Conservation (phyloP, 2,329 filamentous ascomycete genomes). For the Beauveria sp. region DNA sequence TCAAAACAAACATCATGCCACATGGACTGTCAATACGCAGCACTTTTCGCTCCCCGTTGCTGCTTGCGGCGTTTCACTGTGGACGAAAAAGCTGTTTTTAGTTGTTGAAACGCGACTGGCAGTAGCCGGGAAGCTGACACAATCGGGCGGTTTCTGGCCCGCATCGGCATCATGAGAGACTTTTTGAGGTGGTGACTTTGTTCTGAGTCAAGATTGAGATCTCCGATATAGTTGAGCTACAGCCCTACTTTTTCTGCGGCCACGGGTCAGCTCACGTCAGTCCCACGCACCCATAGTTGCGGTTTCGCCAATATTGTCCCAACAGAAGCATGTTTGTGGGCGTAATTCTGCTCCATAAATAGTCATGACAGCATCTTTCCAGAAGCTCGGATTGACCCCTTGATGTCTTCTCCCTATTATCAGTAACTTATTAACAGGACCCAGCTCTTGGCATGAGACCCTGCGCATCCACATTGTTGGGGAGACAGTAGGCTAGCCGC, state of each 20-base stretch:
- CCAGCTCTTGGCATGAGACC: too few species aligned
- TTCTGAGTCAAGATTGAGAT: background rate
- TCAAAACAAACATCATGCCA: too few species aligned
- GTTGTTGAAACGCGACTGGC: background rate
- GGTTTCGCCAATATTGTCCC: background rate
- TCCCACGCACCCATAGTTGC: too few species aligned
- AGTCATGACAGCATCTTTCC: background rate
- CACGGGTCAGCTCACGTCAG: background rate
- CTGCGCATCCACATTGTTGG: too few species aligned
- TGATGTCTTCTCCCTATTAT: background rate
- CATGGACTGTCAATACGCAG: too few species aligned
- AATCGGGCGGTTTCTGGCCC: background rate
- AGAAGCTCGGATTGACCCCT: background rate
- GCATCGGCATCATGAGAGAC: background rate
- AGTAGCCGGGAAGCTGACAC: background rate
- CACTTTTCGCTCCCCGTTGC: too few species aligned
- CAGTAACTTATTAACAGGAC: too few species aligned
- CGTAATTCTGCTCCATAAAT: background rate
- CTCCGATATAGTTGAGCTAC: background rate
- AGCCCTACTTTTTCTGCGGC: background rate
- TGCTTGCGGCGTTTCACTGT: background rate
- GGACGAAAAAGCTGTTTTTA: background rate
- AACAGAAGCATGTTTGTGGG: background rate
- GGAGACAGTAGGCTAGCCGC: too few species aligned
- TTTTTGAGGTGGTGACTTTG: background rate